These are phyloP conservation scores for Colletotrichum horii DNA, from an alignment of 2,329 filamentous ascomycete species.

Conservation along the genomic window DNA sequence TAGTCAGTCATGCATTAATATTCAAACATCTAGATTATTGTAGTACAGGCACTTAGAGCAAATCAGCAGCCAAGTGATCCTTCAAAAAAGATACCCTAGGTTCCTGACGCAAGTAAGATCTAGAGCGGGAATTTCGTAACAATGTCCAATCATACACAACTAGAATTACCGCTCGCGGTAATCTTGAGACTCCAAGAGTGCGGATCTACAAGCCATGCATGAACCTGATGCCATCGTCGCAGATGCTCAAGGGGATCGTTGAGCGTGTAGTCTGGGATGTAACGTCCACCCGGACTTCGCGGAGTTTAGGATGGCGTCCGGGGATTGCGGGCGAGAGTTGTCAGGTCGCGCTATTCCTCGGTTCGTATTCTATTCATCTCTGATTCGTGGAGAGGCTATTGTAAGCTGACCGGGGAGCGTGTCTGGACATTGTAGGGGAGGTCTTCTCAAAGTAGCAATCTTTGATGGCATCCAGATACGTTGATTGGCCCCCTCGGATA, in stretches of 20 bases:
- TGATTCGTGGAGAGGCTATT: neutral
- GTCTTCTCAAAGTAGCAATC: neutral
- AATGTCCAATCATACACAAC: neutral
- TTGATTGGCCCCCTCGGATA: neutral
- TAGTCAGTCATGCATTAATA: neutral
- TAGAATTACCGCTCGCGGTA: rapidly evolving
- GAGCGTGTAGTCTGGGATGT: too few relatives aligned
- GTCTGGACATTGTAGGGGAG: neutral
- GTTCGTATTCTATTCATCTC: neutral
- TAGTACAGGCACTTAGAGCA: neutral
- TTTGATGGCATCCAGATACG: neutral
- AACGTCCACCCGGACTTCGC: neutral
- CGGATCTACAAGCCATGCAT: rapidly evolving
- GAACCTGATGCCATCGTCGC: neutral
- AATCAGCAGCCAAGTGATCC: neutral
- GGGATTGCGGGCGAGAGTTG: neutral
- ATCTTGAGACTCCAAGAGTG: rapidly evolving
- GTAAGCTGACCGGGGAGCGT: neutral
- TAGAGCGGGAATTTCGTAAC: neutral
- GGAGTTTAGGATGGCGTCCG: neutral
- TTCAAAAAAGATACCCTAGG: neutral
- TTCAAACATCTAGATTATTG: neutral
- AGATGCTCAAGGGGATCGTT: too few relatives aligned
- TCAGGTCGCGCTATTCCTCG: neutral
- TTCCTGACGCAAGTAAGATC: neutral